A percentile compares a stretch with the other conserved stretches of the same genome.
phyloP scores from a whole-genome alignment of 371 early-diverging fungal genomes.

The Saksenaea vasiformis region DNA sequence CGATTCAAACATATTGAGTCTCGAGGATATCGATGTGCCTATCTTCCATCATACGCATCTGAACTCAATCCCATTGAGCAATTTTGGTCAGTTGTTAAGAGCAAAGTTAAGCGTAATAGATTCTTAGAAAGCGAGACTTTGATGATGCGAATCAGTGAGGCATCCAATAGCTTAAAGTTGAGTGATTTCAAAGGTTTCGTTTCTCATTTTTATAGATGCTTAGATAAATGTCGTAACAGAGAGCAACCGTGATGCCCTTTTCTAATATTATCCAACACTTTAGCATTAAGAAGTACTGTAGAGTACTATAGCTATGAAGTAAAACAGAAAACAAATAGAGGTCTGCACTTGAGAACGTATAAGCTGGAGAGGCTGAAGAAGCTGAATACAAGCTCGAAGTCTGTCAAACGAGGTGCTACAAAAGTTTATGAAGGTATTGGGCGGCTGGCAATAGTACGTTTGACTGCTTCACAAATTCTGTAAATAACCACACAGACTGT shows the following conservation, averaged over 20 bases:
- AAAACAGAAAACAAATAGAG: background rate
- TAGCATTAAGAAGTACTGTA: too few species aligned
- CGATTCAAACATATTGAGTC: background rate
- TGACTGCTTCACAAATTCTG: background rate
- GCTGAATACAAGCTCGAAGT: background rate
- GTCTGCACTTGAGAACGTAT: background rate
- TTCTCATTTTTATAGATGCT: conserved; percentile 12
- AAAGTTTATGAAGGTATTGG: background rate
- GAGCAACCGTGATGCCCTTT: too few species aligned
- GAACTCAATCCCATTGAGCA: background rate
- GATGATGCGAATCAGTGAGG: too few species aligned
- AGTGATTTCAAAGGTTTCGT: conserved; percentile 10
- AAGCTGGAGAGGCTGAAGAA: background rate
- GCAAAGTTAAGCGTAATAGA: too few species aligned
- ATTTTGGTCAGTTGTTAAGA: background rate
- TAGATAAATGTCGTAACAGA: background rate
- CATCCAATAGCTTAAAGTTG: background rate
- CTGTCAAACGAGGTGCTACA: background rate
- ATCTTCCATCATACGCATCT: background rate
- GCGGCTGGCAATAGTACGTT: background rate
- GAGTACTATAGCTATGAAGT: too few species aligned
- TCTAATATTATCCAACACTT: too few species aligned
- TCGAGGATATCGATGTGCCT: background rate
- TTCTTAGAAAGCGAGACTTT: too few species aligned
- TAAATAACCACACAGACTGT: background rate